Conservation (phyloP, 768 basidiomycete species). For the Mycena indigotica region DNA sequence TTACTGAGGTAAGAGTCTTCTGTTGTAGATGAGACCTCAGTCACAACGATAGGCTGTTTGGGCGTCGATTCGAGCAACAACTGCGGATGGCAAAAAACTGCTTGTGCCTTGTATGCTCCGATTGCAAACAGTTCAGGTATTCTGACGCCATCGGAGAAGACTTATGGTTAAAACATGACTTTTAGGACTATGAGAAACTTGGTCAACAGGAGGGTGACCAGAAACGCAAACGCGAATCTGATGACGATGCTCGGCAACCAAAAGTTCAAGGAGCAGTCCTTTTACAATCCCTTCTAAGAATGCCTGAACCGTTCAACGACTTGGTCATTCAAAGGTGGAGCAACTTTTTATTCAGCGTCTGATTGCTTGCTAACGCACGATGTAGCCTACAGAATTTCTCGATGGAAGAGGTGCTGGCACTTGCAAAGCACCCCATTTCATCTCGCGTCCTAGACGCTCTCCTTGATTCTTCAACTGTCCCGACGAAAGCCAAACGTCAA, state of each 20-base stretch:
- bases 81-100: constrained; percentile 48
- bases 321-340: constrained; percentile 72
- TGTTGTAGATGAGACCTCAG: constrained; percentile 2
- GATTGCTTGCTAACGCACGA: constrained; percentile 3
- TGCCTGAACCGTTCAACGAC: constrained; percentile 67
- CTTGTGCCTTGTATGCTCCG: constrained; percentile 72
- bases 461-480: constrained; percentile 67
- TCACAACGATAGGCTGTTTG: constrained; percentile 53
- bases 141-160: not conserved
- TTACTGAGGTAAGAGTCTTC: constrained; percentile 53
- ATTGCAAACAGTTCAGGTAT: constrained; percentile 53
- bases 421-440: constrained; percentile 57
- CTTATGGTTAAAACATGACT: no score
- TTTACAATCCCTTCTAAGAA: constrained; percentile 77
- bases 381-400: constrained; percentile 60
- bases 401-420: constrained; percentile 56
- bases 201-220: constrained; percentile 15
- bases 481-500: constrained; percentile 64
- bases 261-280: constrained; percentile 85
- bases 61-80: constrained; percentile 58
- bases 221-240: constrained; percentile 18
- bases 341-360: constrained; percentile 5
- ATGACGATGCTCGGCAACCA: no score
- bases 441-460: constrained; percentile 82
- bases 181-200: no score